phyloP scores from a whole-genome alignment of 306 rosid species.

The Pueraria montana region DNA sequence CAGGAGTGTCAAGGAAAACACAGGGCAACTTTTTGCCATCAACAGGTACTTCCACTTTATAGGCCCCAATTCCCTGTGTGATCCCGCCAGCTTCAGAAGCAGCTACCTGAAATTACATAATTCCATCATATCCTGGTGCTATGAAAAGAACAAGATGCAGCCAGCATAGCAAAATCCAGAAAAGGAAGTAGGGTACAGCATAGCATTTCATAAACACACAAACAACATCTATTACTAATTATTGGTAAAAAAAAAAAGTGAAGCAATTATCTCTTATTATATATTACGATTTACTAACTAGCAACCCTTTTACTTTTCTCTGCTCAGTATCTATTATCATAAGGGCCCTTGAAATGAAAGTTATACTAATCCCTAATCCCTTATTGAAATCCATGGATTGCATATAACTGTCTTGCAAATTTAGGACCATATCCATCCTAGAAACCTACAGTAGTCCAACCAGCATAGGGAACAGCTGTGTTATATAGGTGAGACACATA shows the following conservation, averaged over 20 bases:
- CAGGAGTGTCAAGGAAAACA: constrained; percentile 98
- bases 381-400: constrained; percentile 28
- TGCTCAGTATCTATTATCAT: background rate
- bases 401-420: background rate
- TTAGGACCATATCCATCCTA: constrained; percentile 13
- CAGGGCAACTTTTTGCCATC: constrained; percentile 89
- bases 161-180: background rate
- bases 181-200: background rate
- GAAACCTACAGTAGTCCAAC: constrained; percentile 22
- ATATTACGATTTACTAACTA: background rate
- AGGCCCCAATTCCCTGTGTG: constrained; percentile 99
- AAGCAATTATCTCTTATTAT: constrained; percentile 12
- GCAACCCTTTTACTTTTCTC: constrained; percentile 24
- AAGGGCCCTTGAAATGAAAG: constrained; percentile 14
- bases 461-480: background rate
- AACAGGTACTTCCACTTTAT: constrained; percentile 82
- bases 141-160: constrained; percentile 27
- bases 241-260: background rate
- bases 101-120: constrained; percentile 70
- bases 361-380: constrained; percentile 3
- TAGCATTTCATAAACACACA: background rate
- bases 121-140: constrained; percentile 15
- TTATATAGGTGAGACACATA: constrained; percentile 26
- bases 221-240: constrained; percentile 11
- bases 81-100: constrained; percentile 99